phyloP scores from a whole-genome alignment of 108 stramenopile species.

The Cyclotella kingstonii region DNA sequence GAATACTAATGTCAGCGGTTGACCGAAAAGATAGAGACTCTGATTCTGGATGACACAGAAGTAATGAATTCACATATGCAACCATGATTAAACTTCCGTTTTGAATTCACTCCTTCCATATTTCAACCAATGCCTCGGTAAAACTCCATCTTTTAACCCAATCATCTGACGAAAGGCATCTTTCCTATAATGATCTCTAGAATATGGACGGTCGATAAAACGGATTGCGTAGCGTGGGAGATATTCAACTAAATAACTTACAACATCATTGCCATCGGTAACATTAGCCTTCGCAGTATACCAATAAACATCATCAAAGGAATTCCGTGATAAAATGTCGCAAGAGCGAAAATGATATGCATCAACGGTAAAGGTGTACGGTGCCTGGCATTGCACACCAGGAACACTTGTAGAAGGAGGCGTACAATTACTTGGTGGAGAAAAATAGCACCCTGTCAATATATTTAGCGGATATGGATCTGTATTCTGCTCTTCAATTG shows the following conservation, averaged over 20 bases:
- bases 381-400: not conserved
- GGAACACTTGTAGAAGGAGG: no score
- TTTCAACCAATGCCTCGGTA: slow-evolving; percentile 37
- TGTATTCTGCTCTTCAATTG: slow-evolving; percentile 52
- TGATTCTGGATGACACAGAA: no score
- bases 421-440: no score
- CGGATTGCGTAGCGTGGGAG: slow-evolving; percentile 12
- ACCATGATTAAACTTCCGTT: no score
- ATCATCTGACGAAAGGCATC: slow-evolving; percentile 43
- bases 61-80: no score
- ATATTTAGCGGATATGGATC: slow-evolving; percentile 55
- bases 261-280: not conserved
- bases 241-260: slow-evolving; percentile 14
- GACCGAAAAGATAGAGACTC: no score
- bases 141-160: slow-evolving; percentile 29
- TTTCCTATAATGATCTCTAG: slow-evolving; percentile 24
- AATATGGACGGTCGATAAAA: slow-evolving; percentile 32
- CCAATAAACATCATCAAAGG: no score
- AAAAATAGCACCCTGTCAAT: slow-evolving; percentile 53
- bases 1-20: no score
- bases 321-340: slow-evolving; percentile 1
- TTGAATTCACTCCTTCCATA: no score
- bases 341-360: slow-evolving; percentile 4
- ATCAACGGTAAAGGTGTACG: not conserved
- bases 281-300: no score